Evolutionary conservation across 345 rosid species (phyloP), one percentile per base, ranked within the genome.

Genomic region (Geranium brycei): DNA sequence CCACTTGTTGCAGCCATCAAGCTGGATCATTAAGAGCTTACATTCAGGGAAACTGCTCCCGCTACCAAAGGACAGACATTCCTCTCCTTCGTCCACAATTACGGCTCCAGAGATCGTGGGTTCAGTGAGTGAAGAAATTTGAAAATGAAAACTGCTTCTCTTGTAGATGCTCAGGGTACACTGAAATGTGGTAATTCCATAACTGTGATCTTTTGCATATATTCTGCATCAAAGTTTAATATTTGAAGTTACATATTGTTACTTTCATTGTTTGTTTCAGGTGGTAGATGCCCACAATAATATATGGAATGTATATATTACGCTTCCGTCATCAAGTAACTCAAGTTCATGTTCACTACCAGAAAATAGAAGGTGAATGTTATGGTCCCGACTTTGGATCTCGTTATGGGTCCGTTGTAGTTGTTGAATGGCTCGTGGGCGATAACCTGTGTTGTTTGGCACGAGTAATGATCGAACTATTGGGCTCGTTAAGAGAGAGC

Each of bases 21-120:
- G 72, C 71, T 80, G 87, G 87, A 69, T 80, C 2, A 69, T 73
- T 17, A 80, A 74, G 76, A 76, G 84, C 84, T 73, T 83, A 66
- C 76, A 76, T 75, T 61, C 31, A 19, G 81, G 85, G 30, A 73
- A 62, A 55, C 81, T 76, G 17, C 75, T 76, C 56, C 78, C 82
- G 51, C 18, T 70, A n/a, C 59, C 11, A 40, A 72, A 67, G 62
- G 60, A 53, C 12, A 62, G 35, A 31, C 62, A 19, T 31, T 17
- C 59, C 59, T 57, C 71, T 55, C 66, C 68, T 62, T 58, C 53
- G 57, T 58, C 56, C 41, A 16, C 59, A 5, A 40, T 41, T 19
- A 51, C 16, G 59, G 53, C 12, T 40, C 58, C 69, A 28, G 53
- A 65, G 8, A 28, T 59, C 41, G 60, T 70, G 7, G 10, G 15